Conservation (phyloP, 352 stramenopile genomes). For the Globisporangium canariense region DNA sequence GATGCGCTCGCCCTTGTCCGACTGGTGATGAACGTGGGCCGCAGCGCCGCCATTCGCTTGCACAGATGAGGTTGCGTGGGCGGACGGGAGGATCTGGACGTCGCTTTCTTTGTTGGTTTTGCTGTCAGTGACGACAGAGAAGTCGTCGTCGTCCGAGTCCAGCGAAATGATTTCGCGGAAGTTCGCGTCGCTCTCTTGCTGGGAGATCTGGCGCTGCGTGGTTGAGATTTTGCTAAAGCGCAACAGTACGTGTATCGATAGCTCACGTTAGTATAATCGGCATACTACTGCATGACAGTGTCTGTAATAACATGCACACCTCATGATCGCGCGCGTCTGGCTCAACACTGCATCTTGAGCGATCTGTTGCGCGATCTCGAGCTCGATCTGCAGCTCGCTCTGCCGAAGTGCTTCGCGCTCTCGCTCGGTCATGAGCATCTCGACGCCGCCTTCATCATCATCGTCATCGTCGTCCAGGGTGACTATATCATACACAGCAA, state of each 20-base stretch:
- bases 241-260: no score
- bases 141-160: constrained; percentile 50
- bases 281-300: not conserved
- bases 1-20: constrained; percentile 52
- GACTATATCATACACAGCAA: constrained; percentile 14
- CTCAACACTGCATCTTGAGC: constrained; percentile 54
- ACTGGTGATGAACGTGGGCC: not conserved
- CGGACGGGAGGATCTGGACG: constrained; percentile 12
- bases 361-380: constrained; percentile 49
- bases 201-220: constrained; percentile 23
- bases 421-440: constrained; percentile 29
- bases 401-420: constrained; percentile 36
- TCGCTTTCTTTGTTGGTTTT: constrained; percentile 11
- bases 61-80: no score
- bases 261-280: not conserved
- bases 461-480: constrained; percentile 21
- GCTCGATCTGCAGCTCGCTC: constrained; percentile 41
- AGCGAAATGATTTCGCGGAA: constrained; percentile 43
- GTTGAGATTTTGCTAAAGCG: constrained; percentile 25
- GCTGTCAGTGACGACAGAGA: not conserved
- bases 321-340: constrained; percentile 61
- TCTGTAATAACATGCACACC: constrained; percentile 17
- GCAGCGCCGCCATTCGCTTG: constrained; percentile 2
- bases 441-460: constrained; percentile 29
- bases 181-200: constrained; percentile 4